Evolutionary conservation across 192 early-diverging fungal genomes (phyloP), one percentile per base, ranked within the genome.

Genomic region (Linderina pennispora): DNA sequence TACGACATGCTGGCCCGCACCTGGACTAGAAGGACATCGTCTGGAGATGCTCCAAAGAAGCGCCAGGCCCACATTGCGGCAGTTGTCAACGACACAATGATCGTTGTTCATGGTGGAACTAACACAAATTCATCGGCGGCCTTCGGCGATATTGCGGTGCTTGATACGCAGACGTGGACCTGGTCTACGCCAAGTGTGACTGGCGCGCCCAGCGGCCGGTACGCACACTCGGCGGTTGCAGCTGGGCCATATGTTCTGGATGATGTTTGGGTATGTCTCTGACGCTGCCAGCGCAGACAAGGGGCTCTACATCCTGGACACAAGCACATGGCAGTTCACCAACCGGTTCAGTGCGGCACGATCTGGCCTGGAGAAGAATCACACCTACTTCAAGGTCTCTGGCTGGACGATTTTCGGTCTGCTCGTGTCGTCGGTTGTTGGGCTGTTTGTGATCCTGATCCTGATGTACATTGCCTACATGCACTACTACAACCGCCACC

Each of bases 371-470:
- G 26, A 25, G 11, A 34, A 61, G 44, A 36, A 60, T 22, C 53
- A 55, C 34, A 60, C 15, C 20, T 56, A 14, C 19, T 21, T 46
- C 8, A 43, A 55, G 17, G 36, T 65, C 23, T 34, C 62, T 1
- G 62, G 69, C 19, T 62, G 56, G n/a, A 65, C 62, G 3, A 65
- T 72, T 23, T 72, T 72, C 49, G 62, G 69, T 13, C 48, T 72
- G 24, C 33, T 61, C 36, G 46, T 65, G 6, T 62, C 69, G 8
- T 72, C 57, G 18, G 33, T 48, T 9, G 61, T 58, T 13, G 48
- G 44, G 10, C 35, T 72, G 9, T 35, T 55, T 21, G 58, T 72
- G 18, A 32, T 65, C 8, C 23, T 61, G 20, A 57, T 72, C 17
- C 2, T 72, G 40, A 18, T 20, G 11, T 72, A 65, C 25, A 60